These are phyloP conservation scores for Pythium phragmiticola DNA, from an alignment of 352 stramenopile species.

Conservation along the genomic window DNA sequence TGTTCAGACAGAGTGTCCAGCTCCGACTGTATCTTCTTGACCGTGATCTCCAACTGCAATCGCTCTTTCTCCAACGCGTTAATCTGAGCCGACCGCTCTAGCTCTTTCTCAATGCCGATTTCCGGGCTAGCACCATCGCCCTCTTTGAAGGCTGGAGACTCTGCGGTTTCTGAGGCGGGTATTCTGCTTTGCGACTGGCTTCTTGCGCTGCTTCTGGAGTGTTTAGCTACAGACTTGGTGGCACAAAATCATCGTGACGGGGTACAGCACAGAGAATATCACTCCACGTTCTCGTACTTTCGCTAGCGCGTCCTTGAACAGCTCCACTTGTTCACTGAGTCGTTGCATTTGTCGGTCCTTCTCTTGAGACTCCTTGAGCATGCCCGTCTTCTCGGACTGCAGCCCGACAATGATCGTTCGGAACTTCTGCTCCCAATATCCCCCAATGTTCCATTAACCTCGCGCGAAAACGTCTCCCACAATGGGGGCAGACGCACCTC, in stretches of 20 bases:
- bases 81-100: constrained; percentile 13
- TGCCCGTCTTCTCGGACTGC: constrained; percentile 37
- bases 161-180: neutral
- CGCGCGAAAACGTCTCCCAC: neutral
- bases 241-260: neutral
- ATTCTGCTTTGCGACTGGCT: neutral
- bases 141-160: neutral
- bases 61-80: constrained; percentile 24
- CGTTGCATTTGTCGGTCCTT: constrained; percentile 35
- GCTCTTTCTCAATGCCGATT: neutral
- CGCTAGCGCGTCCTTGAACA: constrained; percentile 64
- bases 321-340: constrained; percentile 46
- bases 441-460: neutral
- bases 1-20: neutral
- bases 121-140: neutral
- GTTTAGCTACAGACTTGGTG: constrained; percentile 4
- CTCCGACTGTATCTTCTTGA: constrained; percentile 6
- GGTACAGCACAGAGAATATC: neutral
- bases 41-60: constrained; percentile 4
- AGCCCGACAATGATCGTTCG: constrained; percentile 37
- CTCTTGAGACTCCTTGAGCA: constrained; percentile 31
- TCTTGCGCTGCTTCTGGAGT: neutral
- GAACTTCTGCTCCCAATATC: constrained; percentile 29
- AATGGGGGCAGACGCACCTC: constrained; percentile 39
- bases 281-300: constrained; percentile 24